Evolutionary conservation across 2,329 filamentous ascomycete genomes (phyloP).

Genomic region (Ophiostoma sp.): DNA sequence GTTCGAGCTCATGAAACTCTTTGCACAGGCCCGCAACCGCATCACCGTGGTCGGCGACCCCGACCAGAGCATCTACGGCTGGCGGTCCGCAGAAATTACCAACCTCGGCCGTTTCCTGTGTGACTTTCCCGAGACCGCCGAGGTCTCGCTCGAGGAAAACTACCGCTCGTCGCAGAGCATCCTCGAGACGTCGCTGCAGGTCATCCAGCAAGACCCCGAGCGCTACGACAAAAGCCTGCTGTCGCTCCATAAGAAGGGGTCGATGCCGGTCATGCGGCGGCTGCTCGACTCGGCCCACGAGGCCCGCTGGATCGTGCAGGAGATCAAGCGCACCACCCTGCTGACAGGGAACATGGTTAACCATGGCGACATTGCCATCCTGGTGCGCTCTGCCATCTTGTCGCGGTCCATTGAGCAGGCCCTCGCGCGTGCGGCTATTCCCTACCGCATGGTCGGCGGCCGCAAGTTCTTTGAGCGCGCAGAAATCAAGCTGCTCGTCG

Average conservation of each 20-base stretch:
- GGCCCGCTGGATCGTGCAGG: conserved; percentile 81
- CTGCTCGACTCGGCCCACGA: conserved; percentile 66
- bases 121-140: conserved; percentile 71
- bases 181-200: conserved; percentile 68
- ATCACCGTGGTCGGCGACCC: conserved; percentile 96
- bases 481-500: conserved; percentile 80
- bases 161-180: conserved; percentile 89
- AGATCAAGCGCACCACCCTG: conserved; percentile 65
- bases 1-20: conserved; percentile 86
- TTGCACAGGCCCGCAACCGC: conserved; percentile 65
- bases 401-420: conserved; percentile 82
- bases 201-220: conserved; percentile 84
- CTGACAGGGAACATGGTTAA: conserved; percentile 70
- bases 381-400: conserved; percentile 77
- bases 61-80: conserved; percentile 97
- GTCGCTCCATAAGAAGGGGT: conserved; percentile 74
- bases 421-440: conserved; percentile 71
- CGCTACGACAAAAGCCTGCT: conserved; percentile 75
- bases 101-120: conserved; percentile 75
- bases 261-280: conserved; percentile 72
- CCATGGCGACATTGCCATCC: conserved; percentile 74
- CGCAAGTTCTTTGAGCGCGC: conserved; percentile 85
- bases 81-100: conserved; percentile 84
- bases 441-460: conserved; percentile 90
- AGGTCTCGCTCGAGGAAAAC: conserved; percentile 86